phyloP scores from a whole-genome alignment of 768 basidiomycete genomes.

The Mycena belliarum region DNA sequence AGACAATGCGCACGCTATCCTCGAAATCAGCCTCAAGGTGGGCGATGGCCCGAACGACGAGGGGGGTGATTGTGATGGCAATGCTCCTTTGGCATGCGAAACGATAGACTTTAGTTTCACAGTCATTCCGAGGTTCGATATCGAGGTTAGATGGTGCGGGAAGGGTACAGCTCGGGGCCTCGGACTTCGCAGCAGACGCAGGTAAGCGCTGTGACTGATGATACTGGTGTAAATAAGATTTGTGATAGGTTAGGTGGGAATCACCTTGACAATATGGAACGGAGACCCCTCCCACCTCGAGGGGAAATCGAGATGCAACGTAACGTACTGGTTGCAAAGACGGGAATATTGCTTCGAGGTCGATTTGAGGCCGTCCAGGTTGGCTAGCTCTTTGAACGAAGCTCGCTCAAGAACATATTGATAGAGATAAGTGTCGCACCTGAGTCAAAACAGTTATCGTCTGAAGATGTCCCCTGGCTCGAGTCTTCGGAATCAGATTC shows the following conservation, averaged over 20 bases:
- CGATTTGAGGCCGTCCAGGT: constrained; percentile 14
- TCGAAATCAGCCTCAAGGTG: constrained; percentile 50
- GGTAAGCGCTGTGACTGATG: no score
- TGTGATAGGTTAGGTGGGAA: constrained; percentile 9
- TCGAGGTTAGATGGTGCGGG: neutral
- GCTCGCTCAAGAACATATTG: neutral
- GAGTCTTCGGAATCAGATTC: constrained; percentile 80
- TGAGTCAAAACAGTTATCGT: constrained; percentile 49
- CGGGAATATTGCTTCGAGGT: constrained; percentile 49
- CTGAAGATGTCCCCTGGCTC: constrained; percentile 54
- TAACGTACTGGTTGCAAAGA: constrained; percentile 49
- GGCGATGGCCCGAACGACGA: constrained; percentile 45
- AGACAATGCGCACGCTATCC: constrained; percentile 39
- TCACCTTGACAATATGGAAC: constrained; percentile 47
- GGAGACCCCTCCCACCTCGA: constrained; percentile 49
- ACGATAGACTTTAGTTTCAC: constrained; percentile 40
- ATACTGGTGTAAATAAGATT: no score
- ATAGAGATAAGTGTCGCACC: constrained; percentile 32
- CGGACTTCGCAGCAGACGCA: neutral
- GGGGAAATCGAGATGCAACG: constrained; percentile 33
- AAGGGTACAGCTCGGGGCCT: neutral
- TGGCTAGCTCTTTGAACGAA: neutral
- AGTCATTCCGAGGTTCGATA: constrained; percentile 21
- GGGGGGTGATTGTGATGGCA: constrained; percentile 54
- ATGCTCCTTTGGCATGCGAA: constrained; percentile 40